Evolutionary conservation across 805 yeast species (phyloP).

Genomic region (Lipomyces lipofer): DNA sequence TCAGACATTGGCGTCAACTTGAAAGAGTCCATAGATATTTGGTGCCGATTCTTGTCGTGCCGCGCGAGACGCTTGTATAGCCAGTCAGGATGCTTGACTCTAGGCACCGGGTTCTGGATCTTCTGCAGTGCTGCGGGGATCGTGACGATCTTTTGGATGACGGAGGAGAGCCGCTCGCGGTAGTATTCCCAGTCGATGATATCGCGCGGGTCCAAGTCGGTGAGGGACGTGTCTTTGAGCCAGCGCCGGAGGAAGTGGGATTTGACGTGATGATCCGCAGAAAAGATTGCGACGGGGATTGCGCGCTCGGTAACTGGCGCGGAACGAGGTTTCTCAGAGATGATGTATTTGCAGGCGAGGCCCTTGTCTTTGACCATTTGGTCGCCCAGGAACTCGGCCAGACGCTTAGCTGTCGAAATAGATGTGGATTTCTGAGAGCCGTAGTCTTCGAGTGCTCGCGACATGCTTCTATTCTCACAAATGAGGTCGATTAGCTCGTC

Average conservation of each 20-base stretch:
- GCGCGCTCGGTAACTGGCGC: conserved; percentile 97
- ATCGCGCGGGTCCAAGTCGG: conserved; percentile 80
- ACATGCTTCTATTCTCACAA: conserved; percentile 95
- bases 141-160: conserved; percentile 89
- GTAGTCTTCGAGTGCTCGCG: conserved; percentile 85
- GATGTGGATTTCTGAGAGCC: conserved; percentile 91
- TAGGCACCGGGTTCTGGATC: conserved; percentile 86
- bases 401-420: conserved; percentile 88
- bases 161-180: conserved; percentile 85
- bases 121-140: conserved; percentile 96
- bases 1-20: conserved; percentile 43
- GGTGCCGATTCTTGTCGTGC: conserved; percentile 65
- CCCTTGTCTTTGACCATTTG: conserved; percentile 98
- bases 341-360: conserved; percentile 89
- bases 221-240: conserved; percentile 76
- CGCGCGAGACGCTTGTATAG: conserved; percentile 60
- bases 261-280: conserved; percentile 73
- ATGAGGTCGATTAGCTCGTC: conserved; percentile 91
- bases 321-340: conserved; percentile 75
- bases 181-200: conserved; percentile 94
- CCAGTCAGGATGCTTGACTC: conserved; percentile 96
- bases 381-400: conserved; percentile 92
- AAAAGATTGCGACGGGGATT: conserved; percentile 91
- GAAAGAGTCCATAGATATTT: conserved; percentile 61
- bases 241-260: conserved; percentile 77